These are phyloP conservation scores for Neofusicoccum sp. DNA, from an alignment of 2,329 filamentous ascomycete species.

Conservation along the genomic window DNA sequence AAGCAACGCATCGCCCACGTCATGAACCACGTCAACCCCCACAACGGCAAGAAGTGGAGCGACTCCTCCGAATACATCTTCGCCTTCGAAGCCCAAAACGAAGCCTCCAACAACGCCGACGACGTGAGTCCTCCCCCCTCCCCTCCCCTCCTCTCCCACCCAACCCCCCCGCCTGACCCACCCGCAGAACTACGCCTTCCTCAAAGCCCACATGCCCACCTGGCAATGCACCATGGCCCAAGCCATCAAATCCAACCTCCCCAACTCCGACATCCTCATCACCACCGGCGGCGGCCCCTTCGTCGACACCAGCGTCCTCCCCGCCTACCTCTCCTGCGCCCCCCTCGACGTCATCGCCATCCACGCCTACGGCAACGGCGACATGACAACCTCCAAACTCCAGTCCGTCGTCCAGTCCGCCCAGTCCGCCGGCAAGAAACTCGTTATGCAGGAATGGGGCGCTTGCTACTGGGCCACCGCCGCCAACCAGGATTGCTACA, in stretches of 20 bases:
- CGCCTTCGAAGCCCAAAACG: conserved; percentile 23
- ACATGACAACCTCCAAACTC: conserved; percentile 26
- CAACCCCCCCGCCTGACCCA: no score
- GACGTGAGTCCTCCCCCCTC: no score
- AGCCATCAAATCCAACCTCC: conserved; percentile 20
- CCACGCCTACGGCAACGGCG: conserved; percentile 29
- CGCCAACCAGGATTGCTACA: conserved; percentile 31
- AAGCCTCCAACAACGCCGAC: conserved; percentile 20
- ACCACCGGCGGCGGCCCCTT: conserved; percentile 22
- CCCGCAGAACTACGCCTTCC: not conserved
- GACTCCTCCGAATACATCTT: conserved; percentile 20
- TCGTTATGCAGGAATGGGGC: conserved; percentile 35
- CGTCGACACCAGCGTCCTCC: conserved; percentile 15
- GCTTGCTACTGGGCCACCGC: conserved; percentile 29
- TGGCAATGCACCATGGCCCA: conserved; percentile 22
- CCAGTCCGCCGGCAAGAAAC: conserved; percentile 29
- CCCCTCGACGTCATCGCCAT: conserved; percentile 27
- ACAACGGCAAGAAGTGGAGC: conserved; percentile 21
- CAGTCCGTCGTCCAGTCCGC: conserved; percentile 28
- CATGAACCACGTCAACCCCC: conserved; percentile 20
- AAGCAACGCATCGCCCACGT: conserved; percentile 21
- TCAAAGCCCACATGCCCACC: not conserved
- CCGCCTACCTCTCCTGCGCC: conserved; percentile 21
- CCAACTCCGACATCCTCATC: conserved; percentile 19
- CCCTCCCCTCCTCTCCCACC: no score